Percentiles rank a stretch among this genome's conserved stretches.
These are phyloP conservation scores for Xerocomus potaroensis DNA, from an alignment of 768 basidiomycete species.

Conservation along the genomic window DNA sequence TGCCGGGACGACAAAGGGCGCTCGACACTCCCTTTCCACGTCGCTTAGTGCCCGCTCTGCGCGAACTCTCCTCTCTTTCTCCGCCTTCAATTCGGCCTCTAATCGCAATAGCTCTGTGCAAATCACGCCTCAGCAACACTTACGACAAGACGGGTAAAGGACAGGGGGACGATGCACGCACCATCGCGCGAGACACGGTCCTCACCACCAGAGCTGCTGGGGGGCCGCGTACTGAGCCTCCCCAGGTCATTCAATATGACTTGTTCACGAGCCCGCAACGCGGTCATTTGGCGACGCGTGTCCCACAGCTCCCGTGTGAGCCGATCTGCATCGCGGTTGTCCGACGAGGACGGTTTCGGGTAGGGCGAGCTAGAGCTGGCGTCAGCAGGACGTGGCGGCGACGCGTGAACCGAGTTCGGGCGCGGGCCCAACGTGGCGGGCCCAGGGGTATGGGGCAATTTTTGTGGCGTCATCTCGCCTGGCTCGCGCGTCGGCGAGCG, in stretches of 20 bases:
- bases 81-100: constrained; percentile 34
- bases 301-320: constrained; percentile 29
- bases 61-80: constrained; percentile 35
- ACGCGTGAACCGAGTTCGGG: neutral
- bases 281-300: constrained; percentile 21
- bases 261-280: constrained; percentile 22
- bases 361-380: neutral
- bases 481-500: constrained; percentile 5
- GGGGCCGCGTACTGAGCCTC: constrained; percentile 9
- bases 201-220: neutral
- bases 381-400: neutral
- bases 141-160: neutral
- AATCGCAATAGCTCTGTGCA: constrained; percentile 20
- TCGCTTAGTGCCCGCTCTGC: constrained; percentile 45
- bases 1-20: constrained; percentile 56
- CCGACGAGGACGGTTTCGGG: neutral
- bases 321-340: neutral
- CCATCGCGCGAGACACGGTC: constrained; percentile 12
- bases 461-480: constrained; percentile 5
- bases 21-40: constrained; percentile 44
- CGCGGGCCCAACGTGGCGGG: neutral
- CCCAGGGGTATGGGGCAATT: neutral
- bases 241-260: constrained; percentile 21
- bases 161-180: constrained; percentile 1
- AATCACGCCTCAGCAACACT: too few species aligned